phyloP scores from a whole-genome alignment of 306 rosid genomes.

The Lathyrus aphaca region DNA sequence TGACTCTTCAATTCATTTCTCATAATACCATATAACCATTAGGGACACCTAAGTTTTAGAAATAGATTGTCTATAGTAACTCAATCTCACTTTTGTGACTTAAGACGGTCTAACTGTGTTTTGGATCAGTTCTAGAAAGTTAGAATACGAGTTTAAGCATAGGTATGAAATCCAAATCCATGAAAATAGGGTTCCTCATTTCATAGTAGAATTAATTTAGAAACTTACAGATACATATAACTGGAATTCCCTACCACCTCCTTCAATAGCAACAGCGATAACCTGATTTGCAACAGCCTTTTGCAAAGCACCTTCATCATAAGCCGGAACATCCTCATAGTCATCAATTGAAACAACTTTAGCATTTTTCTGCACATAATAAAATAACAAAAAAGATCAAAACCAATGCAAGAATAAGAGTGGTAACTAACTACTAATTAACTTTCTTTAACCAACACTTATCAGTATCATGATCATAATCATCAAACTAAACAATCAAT shows the following conservation, averaged over 20 bases:
- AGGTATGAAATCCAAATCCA: neutral
- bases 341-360: conserved; percentile 70
- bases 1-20: neutral
- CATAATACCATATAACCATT: neutral
- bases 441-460: neutral
- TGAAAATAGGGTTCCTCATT: neutral
- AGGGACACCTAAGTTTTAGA: neutral
- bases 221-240: conserved; percentile 67
- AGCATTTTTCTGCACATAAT: conserved; percentile 76
- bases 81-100: neutral
- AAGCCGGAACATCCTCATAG: conserved; percentile 74
- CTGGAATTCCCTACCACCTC: conserved; percentile 92
- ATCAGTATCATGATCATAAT: neutral
- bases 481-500: neutral
- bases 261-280: conserved; percentile 81
- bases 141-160: neutral
- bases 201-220: neutral
- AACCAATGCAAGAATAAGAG: neutral
- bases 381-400: neutral
- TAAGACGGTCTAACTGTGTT: neutral
- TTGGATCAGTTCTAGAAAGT: neutral
- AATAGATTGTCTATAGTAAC: neutral
- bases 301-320: conserved; percentile 68
- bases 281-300: conserved; percentile 85
- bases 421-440: neutral